These are phyloP conservation scores for Mycena epipterygia DNA, from an alignment of 768 basidiomycete species.

Conservation along the genomic window DNA sequence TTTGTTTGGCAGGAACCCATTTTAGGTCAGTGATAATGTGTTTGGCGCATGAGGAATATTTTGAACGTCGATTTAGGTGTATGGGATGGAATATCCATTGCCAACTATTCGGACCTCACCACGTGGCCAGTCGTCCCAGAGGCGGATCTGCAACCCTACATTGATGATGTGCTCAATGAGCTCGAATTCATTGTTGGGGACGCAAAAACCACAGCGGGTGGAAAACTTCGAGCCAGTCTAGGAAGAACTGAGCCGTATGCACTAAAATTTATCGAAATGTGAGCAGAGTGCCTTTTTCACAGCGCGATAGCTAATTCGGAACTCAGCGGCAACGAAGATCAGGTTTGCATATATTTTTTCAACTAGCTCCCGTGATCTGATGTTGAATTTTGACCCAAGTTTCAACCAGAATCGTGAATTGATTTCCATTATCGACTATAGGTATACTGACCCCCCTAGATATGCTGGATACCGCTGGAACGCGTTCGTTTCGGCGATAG, in stretches of 20 bases:
- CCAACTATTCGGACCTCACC: conserved; percentile 53
- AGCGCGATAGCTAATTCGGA: neutral
- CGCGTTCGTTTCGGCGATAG: conserved; percentile 38
- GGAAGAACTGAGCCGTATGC: conserved; percentile 68
- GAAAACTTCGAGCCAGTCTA: conserved; percentile 61
- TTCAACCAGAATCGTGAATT: conserved; percentile 46
- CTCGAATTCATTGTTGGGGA: conserved; percentile 71
- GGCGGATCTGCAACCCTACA: conserved; percentile 32
- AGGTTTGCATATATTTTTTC: conserved; percentile 31
- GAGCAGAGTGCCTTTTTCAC: conserved; percentile 39
- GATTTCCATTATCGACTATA: neutral
- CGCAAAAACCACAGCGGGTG: conserved; percentile 54
- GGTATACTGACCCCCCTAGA: conserved; percentile 53
- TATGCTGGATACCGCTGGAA: conserved; percentile 54
- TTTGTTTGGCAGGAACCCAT: conserved; percentile 44
- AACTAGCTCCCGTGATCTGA: neutral
- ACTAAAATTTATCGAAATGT: conserved; percentile 63
- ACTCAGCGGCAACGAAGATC: conserved; percentile 50
- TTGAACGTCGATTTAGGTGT: conserved; percentile 36
- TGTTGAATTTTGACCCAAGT: conserved; percentile 30
- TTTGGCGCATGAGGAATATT: neutral
- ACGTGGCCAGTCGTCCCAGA: conserved; percentile 53
- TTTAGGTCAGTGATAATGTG: conserved; percentile 39
- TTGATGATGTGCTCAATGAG: conserved; percentile 50
- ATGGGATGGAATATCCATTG: conserved; percentile 44